phyloP scores from a whole-genome alignment of 78 protist genomes.

The Pigoraptor vietnamica region DNA sequence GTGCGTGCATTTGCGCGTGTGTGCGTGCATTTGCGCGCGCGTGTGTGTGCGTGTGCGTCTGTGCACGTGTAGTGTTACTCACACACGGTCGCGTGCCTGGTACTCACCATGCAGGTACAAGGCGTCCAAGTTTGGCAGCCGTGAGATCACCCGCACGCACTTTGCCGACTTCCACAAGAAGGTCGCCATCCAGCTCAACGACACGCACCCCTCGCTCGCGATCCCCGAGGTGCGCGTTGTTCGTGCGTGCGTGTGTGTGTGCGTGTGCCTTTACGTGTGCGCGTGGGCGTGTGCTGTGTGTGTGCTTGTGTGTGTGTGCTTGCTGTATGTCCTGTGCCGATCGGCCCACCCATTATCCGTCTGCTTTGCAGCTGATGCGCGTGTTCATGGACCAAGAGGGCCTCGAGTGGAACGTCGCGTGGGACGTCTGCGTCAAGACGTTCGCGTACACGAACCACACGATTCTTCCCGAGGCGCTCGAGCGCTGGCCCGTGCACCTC shows the following conservation, averaged over 20 bases:
- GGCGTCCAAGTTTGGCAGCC: background rate
- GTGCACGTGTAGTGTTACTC: too few species aligned
- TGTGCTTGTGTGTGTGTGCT: too few species aligned
- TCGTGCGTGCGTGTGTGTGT: background rate
- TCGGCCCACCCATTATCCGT: slow-evolving; percentile 1
- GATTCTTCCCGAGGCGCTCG: slow-evolving; percentile 95
- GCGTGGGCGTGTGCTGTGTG: too few species aligned
- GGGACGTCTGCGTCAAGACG: slow-evolving; percentile 66
- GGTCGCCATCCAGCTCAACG: slow-evolving; percentile 92
- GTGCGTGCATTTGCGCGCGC: too few species aligned
- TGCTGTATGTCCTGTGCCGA: background rate
- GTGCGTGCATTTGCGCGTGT: too few species aligned
- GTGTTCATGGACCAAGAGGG: slow-evolving; percentile 79
- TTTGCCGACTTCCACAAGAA: slow-evolving; percentile 39
- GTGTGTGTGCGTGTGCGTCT: too few species aligned
- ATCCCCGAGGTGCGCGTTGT: slow-evolving; percentile 64
- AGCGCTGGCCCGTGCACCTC: slow-evolving; percentile 88
- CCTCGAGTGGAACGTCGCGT: slow-evolving; percentile 79
- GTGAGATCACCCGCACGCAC: background rate
- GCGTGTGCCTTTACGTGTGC: too few species aligned
- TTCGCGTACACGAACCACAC: slow-evolving; percentile 97
- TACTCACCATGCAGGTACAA: too few species aligned
- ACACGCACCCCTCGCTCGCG: slow-evolving; percentile 95
- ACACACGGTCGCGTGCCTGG: too few species aligned
- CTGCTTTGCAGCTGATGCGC: slow-evolving; percentile 80